Evolutionary conservation across 768 basidiomycete species (phyloP).

Genomic region (Pleurotus djamor): DNA sequence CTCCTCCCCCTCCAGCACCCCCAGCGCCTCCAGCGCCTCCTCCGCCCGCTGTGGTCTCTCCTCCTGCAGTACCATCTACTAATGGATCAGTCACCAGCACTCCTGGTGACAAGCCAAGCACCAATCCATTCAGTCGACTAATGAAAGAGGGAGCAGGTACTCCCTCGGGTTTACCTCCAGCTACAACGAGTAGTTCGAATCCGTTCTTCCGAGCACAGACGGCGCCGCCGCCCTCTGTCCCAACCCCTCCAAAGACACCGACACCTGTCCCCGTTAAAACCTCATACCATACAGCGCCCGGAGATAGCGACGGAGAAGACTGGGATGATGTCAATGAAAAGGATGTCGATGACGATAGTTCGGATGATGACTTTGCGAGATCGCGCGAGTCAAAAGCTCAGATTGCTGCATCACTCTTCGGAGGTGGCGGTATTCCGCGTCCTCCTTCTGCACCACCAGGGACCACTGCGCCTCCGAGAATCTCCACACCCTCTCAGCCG

Average conservation of each 20-base stretch:
- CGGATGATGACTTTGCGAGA: conserved; percentile 76
- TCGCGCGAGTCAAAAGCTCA: conserved; percentile 63
- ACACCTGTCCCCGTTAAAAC: conserved; percentile 51
- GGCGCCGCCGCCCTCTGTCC: conserved; percentile 26
- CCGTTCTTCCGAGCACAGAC: conserved; percentile 55
- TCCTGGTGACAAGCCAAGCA: conserved; percentile 50
- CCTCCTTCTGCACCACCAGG: conserved; percentile 34
- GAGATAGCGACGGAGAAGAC: conserved; percentile 59
- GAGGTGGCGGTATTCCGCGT: conserved; percentile 29
- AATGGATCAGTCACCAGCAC: not conserved
- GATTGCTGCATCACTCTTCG: conserved; percentile 81
- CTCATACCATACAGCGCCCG: conserved; percentile 61
- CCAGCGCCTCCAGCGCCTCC: conserved; percentile 29
- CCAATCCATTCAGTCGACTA: conserved; percentile 80
- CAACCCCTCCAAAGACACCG: conserved; percentile 49
- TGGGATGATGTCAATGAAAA: conserved; percentile 86
- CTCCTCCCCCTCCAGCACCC: conserved; percentile 28
- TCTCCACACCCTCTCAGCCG: conserved; percentile 23
- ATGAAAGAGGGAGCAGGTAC: conserved; percentile 44
- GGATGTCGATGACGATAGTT: conserved; percentile 63
- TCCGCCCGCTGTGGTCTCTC: conserved; percentile 19
- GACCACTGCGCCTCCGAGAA: conserved; percentile 23
- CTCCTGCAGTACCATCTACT: conserved; percentile 19
- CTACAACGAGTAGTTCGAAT: conserved; percentile 52
- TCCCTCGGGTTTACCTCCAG: conserved; percentile 25